phyloP scores from a whole-genome alignment of 140 eudicot species.

The Bidens hawaiensis region DNA sequence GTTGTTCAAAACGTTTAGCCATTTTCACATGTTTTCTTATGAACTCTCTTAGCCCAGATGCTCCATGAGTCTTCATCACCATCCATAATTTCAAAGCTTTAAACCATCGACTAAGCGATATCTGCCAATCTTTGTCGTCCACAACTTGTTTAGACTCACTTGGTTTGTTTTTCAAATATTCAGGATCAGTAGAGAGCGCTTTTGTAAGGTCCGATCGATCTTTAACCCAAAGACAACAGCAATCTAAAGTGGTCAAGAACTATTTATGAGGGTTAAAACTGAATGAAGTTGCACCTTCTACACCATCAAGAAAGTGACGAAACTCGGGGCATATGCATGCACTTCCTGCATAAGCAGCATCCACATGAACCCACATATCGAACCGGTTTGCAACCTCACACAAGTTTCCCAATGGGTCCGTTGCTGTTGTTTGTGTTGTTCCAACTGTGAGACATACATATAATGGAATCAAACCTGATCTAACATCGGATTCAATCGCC shows the following conservation, averaged over 20 bases:
- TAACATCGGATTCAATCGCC: conserved; percentile 23
- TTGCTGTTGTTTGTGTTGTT: conserved; percentile 38
- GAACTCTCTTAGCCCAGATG: background rate
- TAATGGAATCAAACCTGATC: conserved; percentile 30
- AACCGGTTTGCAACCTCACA: conserved; percentile 25
- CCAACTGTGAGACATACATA: conserved; percentile 37
- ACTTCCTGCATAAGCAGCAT: too few species aligned
- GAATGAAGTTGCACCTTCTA: conserved; percentile 27
- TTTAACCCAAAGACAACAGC: conserved; percentile 46
- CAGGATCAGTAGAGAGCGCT: conserved; percentile 34
- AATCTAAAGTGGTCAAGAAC: conserved; percentile 29
- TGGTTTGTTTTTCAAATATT: conserved; percentile 22
- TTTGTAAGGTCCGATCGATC: background rate
- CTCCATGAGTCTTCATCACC: conserved; percentile 34
- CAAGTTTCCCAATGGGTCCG: conserved; percentile 25
- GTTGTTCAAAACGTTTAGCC: conserved; percentile 37
- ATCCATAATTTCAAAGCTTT: conserved; percentile 33
- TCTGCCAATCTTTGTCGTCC: conserved; percentile 44
- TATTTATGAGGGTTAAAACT: conserved; percentile 37
- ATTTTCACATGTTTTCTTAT: conserved; percentile 31
- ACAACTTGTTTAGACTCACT: conserved; percentile 19
- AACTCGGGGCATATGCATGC: conserved; percentile 40
- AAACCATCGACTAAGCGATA: conserved; percentile 29
- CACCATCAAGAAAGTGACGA: conserved; percentile 29
- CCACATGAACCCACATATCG: conserved; percentile 41